Percentiles rank a stretch among this genome's conserved stretches.
Conservation (phyloP, 2,329 filamentous ascomycete genomes). For the Claviceps pusilla region DNA sequence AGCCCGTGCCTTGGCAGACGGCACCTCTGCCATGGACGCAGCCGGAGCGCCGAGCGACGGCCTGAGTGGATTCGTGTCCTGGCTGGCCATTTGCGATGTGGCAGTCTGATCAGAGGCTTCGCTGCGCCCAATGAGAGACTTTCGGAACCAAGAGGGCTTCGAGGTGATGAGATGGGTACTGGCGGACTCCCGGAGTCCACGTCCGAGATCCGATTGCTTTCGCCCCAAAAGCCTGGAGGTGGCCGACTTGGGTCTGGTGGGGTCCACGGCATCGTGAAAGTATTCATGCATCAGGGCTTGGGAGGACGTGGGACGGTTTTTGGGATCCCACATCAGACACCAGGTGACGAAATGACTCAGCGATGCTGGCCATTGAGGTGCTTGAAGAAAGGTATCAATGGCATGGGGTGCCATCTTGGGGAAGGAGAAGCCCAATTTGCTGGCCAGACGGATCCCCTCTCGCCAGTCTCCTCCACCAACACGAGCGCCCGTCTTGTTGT, state of each 20-base stretch:
- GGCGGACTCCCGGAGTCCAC: slow-evolving; percentile 44
- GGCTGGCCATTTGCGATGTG: slow-evolving; percentile 28
- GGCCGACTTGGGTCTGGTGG: slow-evolving; percentile 79
- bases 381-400: slow-evolving; percentile 82
- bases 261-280: slow-evolving; percentile 83
- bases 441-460: slow-evolving; percentile 79
- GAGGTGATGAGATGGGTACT: slow-evolving; percentile 47
- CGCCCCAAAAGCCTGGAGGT: slow-evolving; percentile 70
- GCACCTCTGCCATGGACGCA: slow-evolving; percentile 25
- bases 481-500: slow-evolving; percentile 72
- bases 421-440: slow-evolving; percentile 96
- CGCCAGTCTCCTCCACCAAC: slow-evolving; percentile 97
- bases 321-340: slow-evolving; percentile 98
- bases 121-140: slow-evolving; percentile 74
- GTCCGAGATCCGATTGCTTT: slow-evolving; percentile 74
- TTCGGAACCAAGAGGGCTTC: slow-evolving; percentile 93
- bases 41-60: slow-evolving; percentile 28
- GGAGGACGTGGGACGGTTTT: slow-evolving; percentile 73
- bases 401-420: slow-evolving; percentile 98
- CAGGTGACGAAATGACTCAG: slow-evolving; percentile 90
- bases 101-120: slow-evolving; percentile 48
- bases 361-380: slow-evolving; percentile 80
- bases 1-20: slow-evolving; percentile 23
- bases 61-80: slow-evolving; percentile 30
- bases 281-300: slow-evolving; percentile 95